These are phyloP conservation scores for Stagonosporopsis vannaccii DNA, from an alignment of 2,329 filamentous ascomycete species.

Conservation along the genomic window DNA sequence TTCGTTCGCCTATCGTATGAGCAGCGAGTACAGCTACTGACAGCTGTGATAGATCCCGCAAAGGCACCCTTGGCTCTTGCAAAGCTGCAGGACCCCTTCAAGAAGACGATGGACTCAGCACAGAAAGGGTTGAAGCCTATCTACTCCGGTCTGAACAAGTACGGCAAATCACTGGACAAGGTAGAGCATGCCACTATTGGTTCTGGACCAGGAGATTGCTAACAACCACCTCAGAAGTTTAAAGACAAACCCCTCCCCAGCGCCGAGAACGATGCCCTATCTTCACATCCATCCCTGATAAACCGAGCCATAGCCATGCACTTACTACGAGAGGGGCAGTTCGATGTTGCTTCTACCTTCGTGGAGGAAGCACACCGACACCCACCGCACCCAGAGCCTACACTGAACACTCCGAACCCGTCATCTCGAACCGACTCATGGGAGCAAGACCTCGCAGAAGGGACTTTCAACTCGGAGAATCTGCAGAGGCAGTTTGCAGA, in stretches of 20 bases:
- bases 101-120: slow-evolving; percentile 78
- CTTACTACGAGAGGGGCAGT: slow-evolving; percentile 91
- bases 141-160: slow-evolving; percentile 81
- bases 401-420: slow-evolving; percentile 45
- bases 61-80: slow-evolving; percentile 77
- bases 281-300: slow-evolving; percentile 76
- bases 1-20: slow-evolving; percentile 14
- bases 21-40: slow-evolving; percentile 24
- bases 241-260: slow-evolving; percentile 71
- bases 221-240: slow-evolving; percentile 58
- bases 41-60: slow-evolving; percentile 64
- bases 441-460: slow-evolving; percentile 59
- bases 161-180: slow-evolving; percentile 85
- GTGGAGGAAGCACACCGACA: slow-evolving; percentile 71
- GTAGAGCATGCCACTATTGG: slow-evolving; percentile 53
- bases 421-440: slow-evolving; percentile 42
- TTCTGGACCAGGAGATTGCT: background rate
- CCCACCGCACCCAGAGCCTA: slow-evolving; percentile 51
- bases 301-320: slow-evolving; percentile 97
- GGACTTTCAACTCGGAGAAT: slow-evolving; percentile 67
- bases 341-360: slow-evolving; percentile 85
- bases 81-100: slow-evolving; percentile 85
- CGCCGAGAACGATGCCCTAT: slow-evolving; percentile 81
- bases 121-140: slow-evolving; percentile 84
- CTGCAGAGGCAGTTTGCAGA: slow-evolving; percentile 83